Percentiles rank a stretch among this genome's conserved stretches.
phyloP scores from a whole-genome alignment of 495 filamentous ascomycete species.

The Aspergillus ellipticus region DNA sequence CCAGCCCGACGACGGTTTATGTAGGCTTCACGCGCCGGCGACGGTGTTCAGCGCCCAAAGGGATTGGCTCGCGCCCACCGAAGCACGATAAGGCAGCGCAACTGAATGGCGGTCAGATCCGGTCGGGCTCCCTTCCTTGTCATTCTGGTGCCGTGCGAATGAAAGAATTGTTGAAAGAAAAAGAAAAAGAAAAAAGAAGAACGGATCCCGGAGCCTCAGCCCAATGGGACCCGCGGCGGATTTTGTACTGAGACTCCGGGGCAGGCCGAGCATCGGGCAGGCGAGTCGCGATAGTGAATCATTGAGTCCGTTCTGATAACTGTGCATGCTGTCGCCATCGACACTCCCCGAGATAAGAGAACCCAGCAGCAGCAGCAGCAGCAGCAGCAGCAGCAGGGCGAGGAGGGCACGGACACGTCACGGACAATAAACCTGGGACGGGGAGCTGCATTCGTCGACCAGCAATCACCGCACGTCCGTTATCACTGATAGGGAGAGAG shows the following conservation, averaged over 20 bases:
- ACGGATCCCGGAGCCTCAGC: background rate
- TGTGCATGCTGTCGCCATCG: slow-evolving; percentile 9
- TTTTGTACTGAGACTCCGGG: slow-evolving; percentile 17
- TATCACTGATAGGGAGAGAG: background rate
- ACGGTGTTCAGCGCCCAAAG: background rate
- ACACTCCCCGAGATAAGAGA: slow-evolving; percentile 8
- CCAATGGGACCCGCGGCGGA: slow-evolving; percentile 10
- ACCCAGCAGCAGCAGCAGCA: no score
- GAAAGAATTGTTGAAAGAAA: no score
- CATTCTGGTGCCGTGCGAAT: no score
- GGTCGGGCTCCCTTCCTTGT: background rate
- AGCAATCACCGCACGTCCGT: no score
- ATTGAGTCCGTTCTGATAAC: slow-evolving; percentile 14
- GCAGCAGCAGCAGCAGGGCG: no score
- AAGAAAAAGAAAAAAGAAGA: background rate
- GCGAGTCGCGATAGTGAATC: slow-evolving; percentile 13
- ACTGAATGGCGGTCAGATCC: slow-evolving; percentile 3
- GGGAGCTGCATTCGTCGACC: no score
- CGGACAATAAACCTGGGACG: background rate
- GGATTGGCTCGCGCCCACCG: background rate
- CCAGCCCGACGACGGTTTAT: background rate
- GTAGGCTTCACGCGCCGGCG: background rate
- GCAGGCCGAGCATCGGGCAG: slow-evolving; percentile 15
- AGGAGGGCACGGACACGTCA: background rate
- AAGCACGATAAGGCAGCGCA: slow-evolving; percentile 5